These are phyloP conservation scores for Zoysia pacifica DNA, from an alignment of 176 grass and related monocot species.

Conservation along the genomic window DNA sequence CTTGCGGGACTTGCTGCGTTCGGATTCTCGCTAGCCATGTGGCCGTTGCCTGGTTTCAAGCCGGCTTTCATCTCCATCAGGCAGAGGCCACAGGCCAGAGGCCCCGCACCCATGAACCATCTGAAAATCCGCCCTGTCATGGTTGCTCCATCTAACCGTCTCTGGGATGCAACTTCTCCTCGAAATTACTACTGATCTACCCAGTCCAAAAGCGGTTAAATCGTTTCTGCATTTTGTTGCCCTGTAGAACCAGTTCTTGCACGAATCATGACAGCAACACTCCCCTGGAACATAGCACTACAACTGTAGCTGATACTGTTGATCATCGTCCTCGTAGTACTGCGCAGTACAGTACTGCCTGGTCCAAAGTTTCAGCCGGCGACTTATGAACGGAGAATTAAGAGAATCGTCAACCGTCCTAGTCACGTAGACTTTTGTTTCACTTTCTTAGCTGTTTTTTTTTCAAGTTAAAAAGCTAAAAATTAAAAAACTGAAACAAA, in stretches of 20 bases:
- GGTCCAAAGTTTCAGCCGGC: not conserved
- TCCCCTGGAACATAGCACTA: not conserved
- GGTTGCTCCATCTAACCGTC: not conserved
- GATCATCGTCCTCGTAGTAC: not conserved
- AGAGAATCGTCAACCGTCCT: not conserved
- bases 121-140: not conserved
- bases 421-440: too few relatives aligned
- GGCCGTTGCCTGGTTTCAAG: too few relatives aligned
- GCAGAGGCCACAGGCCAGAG: too few relatives aligned
- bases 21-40: too few relatives aligned
- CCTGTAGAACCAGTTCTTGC: slow-evolving; percentile 16
- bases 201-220: not conserved
- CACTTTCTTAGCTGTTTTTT: too few relatives aligned
- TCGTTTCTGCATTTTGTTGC: slow-evolving; percentile 14
- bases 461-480: too few relatives aligned
- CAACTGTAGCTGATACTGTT: not conserved
- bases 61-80: too few relatives aligned
- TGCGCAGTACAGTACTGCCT: not conserved
- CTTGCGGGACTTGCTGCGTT: too few relatives aligned
- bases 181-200: not conserved
- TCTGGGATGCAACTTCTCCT: not conserved
- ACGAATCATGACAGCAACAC: slow-evolving; percentile 22
- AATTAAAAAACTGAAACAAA: too few relatives aligned
- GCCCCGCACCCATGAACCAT: too few relatives aligned
- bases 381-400: not conserved